A percentile compares a stretch with the other conserved stretches of the same genome.
phyloP scores from a whole-genome alignment of 2,329 filamentous ascomycete genomes.

The Fusarium keratoplasticum region DNA sequence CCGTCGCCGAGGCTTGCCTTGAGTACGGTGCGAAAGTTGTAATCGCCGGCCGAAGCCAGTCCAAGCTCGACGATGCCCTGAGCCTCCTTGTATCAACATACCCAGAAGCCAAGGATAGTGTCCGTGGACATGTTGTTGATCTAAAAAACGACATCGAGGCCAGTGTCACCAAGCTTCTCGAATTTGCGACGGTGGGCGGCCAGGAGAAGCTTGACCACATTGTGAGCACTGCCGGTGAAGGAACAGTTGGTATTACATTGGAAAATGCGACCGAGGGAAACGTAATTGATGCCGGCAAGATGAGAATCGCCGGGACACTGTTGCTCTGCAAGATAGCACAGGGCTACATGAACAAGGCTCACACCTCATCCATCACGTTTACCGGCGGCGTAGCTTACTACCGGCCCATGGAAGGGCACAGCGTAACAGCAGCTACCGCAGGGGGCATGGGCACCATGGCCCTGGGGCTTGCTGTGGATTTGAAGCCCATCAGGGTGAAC shows the following conservation, averaged over 20 bases:
- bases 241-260: neutral
- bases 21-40: neutral
- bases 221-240: neutral
- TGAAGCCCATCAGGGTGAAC: neutral
- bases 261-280: neutral
- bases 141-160: neutral
- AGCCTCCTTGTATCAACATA: neutral
- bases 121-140: neutral
- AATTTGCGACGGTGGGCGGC: neutral
- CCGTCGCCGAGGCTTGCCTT: neutral
- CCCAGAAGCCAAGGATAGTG: neutral
- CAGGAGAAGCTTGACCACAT: neutral
- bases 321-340: neutral
- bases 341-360: neutral
- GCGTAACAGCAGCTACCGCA: neutral
- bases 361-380: neutral
- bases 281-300: neutral
- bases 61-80: neutral
- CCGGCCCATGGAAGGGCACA: neutral
- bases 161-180: neutral
- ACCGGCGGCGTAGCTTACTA: neutral
- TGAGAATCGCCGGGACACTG: neutral
- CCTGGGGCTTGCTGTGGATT: neutral
- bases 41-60: neutral
- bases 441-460: neutral